Base-by-base conservation (phyloP, 257 asterid species). In the Salvia hispanica region DNA sequence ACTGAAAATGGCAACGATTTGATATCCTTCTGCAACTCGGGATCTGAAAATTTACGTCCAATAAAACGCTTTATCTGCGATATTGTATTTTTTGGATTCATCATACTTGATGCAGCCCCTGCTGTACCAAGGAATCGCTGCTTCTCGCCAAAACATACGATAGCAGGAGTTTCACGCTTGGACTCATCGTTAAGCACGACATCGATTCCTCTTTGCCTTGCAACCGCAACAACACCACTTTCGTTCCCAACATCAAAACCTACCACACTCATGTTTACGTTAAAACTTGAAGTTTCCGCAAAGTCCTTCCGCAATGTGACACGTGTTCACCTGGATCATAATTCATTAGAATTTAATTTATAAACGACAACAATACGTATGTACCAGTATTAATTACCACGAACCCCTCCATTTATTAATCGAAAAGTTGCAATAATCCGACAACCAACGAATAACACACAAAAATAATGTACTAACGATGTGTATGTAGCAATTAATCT, bases 101-200 rank as follows among this genome's bases (percentile, higher is more conserved):
- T 92, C 97, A 84, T 70, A 73, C 97, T 90, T 5, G 97, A 72
- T 3, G 97, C 97, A 68, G 97, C 97, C 34, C 97, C 97, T 7
- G 98, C 96, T 2, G 97, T 92, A 14, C 98, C 97, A 6, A 92
- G 93, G 74, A 92, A 92, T 5, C 98, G 82, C 75, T 92, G 97
- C 83, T 92, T 92, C 25, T 92, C 97, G 0, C 97, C 96, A 28
- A 92, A 92, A 77, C 95, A 92, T 14, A 92, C 97, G 11, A 92
- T 7, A n/a, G 97, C 88, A 44, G 98, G 97, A n/a, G 98, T 92
- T 70, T 90, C 93, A 9, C 98, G 90, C 72, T 90, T 88, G 4
- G 98, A 92, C 73, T 92, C 97, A 37, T 92, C 89, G 56, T 92
- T 92, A 55, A 92, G 96, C 37, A 92, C 98, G 11, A 92, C 96